A percentile compares a stretch with the other conserved stretches of the same genome.
Evolutionary conservation across 148 eudicot genomes (phyloP).

Genomic region (Oxyria digyna): DNA sequence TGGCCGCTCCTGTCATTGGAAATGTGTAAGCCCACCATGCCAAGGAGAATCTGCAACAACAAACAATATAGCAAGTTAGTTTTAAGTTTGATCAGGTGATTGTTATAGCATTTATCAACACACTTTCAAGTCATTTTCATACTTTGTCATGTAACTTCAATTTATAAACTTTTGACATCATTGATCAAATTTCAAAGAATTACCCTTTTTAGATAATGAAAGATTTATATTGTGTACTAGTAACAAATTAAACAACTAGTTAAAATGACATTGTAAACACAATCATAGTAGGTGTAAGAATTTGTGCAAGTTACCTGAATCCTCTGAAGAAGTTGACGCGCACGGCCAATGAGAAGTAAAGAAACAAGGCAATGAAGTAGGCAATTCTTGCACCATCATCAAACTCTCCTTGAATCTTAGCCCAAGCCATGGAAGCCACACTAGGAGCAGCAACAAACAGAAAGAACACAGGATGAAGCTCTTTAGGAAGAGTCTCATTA

Average conservation of each 20-base stretch:
- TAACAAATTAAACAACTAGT: too few species aligned
- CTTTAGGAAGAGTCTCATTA: slow-evolving; percentile 17
- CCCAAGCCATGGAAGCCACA: slow-evolving; percentile 29
- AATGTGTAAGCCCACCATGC: slow-evolving; percentile 99
- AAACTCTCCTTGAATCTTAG: slow-evolving; percentile 15
- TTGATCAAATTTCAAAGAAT: too few species aligned
- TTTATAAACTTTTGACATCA: too few species aligned
- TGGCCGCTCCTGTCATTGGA: slow-evolving; percentile 88
- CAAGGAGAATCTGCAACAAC: slow-evolving; percentile 48
- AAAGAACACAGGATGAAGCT: slow-evolving; percentile 28
- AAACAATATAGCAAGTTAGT: background rate
- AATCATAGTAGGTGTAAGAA: too few species aligned
- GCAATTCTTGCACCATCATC: slow-evolving; percentile 15
- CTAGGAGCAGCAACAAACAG: slow-evolving; percentile 27
- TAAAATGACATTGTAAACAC: too few species aligned
- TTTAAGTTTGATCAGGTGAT: background rate
- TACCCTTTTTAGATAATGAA: too few species aligned
- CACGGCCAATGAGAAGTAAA: slow-evolving; percentile 41
- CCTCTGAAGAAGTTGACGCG: slow-evolving; percentile 95
- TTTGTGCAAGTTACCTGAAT: slow-evolving; percentile 40
- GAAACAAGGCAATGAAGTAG: slow-evolving; percentile 26
- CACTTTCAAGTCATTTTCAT: too few species aligned
- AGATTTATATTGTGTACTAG: too few species aligned
- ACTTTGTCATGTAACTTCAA: too few species aligned
- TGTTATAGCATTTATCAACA: too few species aligned